Conservation (phyloP, 2,329 filamentous ascomycete species). For the Amylocarpus encephaloides region DNA sequence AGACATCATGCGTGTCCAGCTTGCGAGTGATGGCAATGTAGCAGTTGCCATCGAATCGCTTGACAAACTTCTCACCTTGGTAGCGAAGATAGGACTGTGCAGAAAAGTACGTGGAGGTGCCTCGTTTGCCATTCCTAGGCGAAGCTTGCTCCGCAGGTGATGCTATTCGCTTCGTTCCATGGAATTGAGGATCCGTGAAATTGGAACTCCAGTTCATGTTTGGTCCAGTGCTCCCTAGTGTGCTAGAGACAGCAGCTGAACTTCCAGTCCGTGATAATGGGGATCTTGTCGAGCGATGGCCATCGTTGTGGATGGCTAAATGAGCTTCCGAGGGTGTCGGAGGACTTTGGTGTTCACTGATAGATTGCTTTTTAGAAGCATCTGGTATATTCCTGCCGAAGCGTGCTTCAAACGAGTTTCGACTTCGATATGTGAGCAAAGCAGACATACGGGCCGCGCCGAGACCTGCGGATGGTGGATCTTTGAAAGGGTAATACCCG, state of each 20-base stretch:
- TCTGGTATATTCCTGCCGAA: conserved; percentile 93
- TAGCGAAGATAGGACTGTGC: conserved; percentile 97
- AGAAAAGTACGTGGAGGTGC: conserved; percentile 83
- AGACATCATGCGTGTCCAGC: conserved; percentile 93
- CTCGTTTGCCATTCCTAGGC: conserved; percentile 26
- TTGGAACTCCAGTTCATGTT: conserved; percentile 27
- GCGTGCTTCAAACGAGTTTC: conserved; percentile 92
- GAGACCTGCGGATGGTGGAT: conserved; percentile 80
- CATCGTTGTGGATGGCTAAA: conserved; percentile 78
- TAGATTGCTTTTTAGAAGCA: conserved; percentile 73
- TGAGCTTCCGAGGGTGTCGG: conserved; percentile 56
- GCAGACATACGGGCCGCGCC: conserved; percentile 96
- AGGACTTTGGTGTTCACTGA: conserved; percentile 59
- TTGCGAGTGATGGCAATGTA: conserved; percentile 99
- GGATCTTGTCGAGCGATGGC: conserved; percentile 57
- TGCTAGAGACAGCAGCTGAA: conserved; percentile 17
- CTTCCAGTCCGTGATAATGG: conserved; percentile 41
- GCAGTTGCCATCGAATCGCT: conserved; percentile 95
- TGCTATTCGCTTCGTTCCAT: conserved; percentile 50
- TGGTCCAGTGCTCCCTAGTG: conserved; percentile 19
- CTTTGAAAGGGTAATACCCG: conserved; percentile 83
- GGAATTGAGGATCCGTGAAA: conserved; percentile 63
- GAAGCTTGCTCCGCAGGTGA: conserved; percentile 35
- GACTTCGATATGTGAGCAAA: conserved; percentile 88
- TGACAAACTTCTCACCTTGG: conserved; percentile 93